phyloP scores from a whole-genome alignment of 495 filamentous ascomycete genomes.

The Penicillium daleae region DNA sequence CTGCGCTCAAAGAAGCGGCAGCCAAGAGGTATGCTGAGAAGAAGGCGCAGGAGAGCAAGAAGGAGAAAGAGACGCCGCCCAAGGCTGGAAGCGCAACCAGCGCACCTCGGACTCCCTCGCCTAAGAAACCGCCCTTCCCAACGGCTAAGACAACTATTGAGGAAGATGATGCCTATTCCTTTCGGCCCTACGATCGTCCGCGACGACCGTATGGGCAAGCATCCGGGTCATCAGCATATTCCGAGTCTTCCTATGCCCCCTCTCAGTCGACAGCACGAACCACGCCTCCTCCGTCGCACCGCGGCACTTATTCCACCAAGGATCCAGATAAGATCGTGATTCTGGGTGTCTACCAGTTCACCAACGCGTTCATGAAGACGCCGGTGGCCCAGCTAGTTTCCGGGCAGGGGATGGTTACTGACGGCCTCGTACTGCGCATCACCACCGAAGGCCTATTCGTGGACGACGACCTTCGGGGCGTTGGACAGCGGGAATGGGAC shows the following conservation, averaged over 20 bases:
- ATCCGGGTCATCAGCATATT: constrained; percentile 68
- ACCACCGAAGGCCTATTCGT: constrained; percentile 93
- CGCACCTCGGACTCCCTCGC: constrained; percentile 49
- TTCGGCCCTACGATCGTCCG: constrained; percentile 79
- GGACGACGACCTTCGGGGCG: constrained; percentile 87
- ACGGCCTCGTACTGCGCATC: constrained; percentile 83
- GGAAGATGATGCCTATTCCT: constrained; percentile 72
- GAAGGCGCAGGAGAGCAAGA: constrained; percentile 46
- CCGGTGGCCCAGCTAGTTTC: constrained; percentile 82
- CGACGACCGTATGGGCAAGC: constrained; percentile 53
- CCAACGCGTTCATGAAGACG: constrained; percentile 77
- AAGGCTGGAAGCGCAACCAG: constrained; percentile 31
- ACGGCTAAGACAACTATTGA: constrained; percentile 69
- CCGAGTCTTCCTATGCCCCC: constrained; percentile 82
- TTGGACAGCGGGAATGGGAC: constrained; percentile 95
- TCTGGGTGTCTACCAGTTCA: constrained; percentile 87
- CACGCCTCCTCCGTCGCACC: constrained; percentile 77
- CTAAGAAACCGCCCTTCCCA: constrained; percentile 61
- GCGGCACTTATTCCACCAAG: constrained; percentile 76
- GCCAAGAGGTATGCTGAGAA: constrained; percentile 52
- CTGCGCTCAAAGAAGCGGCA: constrained; percentile 50
- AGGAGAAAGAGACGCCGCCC: constrained; percentile 37
- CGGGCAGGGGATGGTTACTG: constrained; percentile 74
- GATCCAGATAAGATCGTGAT: constrained; percentile 96
- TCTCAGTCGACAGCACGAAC: constrained; percentile 84